Evolutionary conservation across 108 stramenopile species (phyloP), one percentile per base, ranked within the genome.

Genomic region (Nitzschia putrida): DNA sequence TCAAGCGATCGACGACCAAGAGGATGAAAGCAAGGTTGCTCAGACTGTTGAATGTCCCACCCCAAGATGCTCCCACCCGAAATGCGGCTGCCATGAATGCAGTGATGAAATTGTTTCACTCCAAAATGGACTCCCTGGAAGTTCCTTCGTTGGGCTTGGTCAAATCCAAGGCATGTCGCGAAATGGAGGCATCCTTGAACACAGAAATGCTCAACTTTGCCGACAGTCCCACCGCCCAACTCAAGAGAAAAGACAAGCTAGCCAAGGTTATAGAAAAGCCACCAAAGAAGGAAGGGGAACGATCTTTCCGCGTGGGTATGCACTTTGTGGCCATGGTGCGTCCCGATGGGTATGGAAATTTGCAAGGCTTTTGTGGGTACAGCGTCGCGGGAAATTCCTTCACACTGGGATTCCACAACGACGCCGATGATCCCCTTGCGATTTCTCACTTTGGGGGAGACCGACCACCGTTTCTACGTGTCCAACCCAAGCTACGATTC

Each of bases 281-380:
- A 54, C 72, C 89, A 54, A 89, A 91, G 71, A 82, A 92, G 57
- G 88, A 86, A 11, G 68, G 66, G 7, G 72, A 89, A 59, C 80
- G 88, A 18, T 79, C 83, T 2, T 64, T 95, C 42, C 80, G 83
- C 65, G 53, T 92, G 34, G 86, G 87, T 22, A 50, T 95, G 24
- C 87, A 90, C 67, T 45, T 95, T 3, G 91, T 95, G 13, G 86
- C 88, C 23, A 85, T 95, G 81, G 76, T 95, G 21, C 82, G 94
- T 41, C 94, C 94, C 18, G 94, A 95, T 78, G 94, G 94, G 34
- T 95, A 85, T 69, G 94, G 94, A 21, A 89, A 78, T 66, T 68
- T 95, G n/a, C 94, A 95, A 72, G 94, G 91, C 10, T 95, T 86
- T 78, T 88, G 85, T 14, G 91, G 91, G 25, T 95, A 92, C 45